Evolutionary conservation across 2,329 filamentous ascomycete species (phyloP), one percentile per base, ranked within the genome.

Genomic region (Aureobasidium sp.): DNA sequence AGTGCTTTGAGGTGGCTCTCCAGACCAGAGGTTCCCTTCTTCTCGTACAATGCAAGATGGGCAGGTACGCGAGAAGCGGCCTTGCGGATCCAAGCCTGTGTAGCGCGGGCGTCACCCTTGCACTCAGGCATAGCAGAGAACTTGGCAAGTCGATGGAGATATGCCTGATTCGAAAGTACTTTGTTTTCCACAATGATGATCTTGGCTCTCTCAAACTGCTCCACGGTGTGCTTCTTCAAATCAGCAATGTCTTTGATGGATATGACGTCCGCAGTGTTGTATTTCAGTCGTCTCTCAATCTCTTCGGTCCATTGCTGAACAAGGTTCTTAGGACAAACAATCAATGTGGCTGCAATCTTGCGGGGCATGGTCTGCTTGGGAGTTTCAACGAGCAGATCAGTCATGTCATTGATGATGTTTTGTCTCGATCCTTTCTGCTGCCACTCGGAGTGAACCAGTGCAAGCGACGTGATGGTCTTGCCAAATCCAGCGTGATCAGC

Each of bases 401-500:
- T 17, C 17, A 53, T 56, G 2, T 42, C 24, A 7, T 17, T 11
- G 1, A 55, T 11, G 14, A 55, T 54, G 10, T 38, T 29, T 10
- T 24, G 14, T 17, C 6, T 16, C 24, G 29, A 17, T 34, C 16
- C 12, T 1, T 47, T 22, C 6, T 60, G 38, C 8, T 66, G 55
- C 25, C 71, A 70, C 39, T 76, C 71, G 3, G 68, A 64, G 30
- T 79, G 70, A 25, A 84, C 74, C 7, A 85, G 64, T 1, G 73
- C 80, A 11, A 86, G 70, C 2, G 75, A 76, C 0, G 78, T 76
- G 1, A 81, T 76, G 0, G 83, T 86, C 60, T 87, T 86, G 0
- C 84, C 84, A 61, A 83, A 86, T 0, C 80, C 82, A 29, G 84
- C 80, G 39, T 79, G 73, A 60, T 85, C 81, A 2, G 81, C 81